phyloP scores from a whole-genome alignment of 2,329 filamentous ascomycete genomes.

The Chaetomium sp. region DNA sequence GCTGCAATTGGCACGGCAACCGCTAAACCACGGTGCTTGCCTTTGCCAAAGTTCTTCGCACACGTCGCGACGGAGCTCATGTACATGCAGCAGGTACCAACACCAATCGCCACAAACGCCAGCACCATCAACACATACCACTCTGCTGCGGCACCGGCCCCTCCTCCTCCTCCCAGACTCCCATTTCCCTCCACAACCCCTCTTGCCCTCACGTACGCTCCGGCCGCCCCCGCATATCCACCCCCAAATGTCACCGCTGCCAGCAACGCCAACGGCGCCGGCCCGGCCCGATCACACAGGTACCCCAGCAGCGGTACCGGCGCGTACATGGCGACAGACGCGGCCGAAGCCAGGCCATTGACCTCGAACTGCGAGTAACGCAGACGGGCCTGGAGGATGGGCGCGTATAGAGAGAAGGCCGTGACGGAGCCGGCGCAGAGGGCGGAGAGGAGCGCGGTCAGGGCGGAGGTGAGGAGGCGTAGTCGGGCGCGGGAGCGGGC shows the following conservation, averaged over 20 bases:
- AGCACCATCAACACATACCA: conserved; percentile 78
- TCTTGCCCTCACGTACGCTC: conserved; percentile 51
- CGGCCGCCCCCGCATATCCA: conserved; percentile 79
- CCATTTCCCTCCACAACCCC: conserved; percentile 32
- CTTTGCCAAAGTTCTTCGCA: conserved; percentile 94
- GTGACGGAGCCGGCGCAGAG: conserved; percentile 88
- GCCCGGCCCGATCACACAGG: conserved; percentile 82
- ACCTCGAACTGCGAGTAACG: conserved; percentile 89
- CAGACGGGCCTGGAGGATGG: conserved; percentile 77
- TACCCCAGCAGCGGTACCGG: conserved; percentile 88
- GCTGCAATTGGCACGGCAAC: conserved; percentile 85
- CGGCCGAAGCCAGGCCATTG: conserved; percentile 70
- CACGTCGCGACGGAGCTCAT: conserved; percentile 86
- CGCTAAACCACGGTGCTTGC: conserved; percentile 80
- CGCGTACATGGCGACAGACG: conserved; percentile 83
- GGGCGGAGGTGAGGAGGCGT: conserved; percentile 38
- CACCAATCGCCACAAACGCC: conserved; percentile 76
- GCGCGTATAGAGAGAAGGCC: conserved; percentile 89
- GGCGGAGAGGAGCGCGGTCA: conserved; percentile 48
- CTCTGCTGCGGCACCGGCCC: conserved; percentile 37
- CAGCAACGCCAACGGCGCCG: conserved; percentile 66
- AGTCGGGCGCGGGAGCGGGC: too few relatives aligned
- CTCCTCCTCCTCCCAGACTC: conserved; percentile 26
- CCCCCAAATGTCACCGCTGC: conserved; percentile 67
- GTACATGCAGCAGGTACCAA: conserved; percentile 84